These are phyloP conservation scores for Orobanche coerulescens DNA, from an alignment of 257 asterid genomes.

Conservation along the genomic window DNA sequence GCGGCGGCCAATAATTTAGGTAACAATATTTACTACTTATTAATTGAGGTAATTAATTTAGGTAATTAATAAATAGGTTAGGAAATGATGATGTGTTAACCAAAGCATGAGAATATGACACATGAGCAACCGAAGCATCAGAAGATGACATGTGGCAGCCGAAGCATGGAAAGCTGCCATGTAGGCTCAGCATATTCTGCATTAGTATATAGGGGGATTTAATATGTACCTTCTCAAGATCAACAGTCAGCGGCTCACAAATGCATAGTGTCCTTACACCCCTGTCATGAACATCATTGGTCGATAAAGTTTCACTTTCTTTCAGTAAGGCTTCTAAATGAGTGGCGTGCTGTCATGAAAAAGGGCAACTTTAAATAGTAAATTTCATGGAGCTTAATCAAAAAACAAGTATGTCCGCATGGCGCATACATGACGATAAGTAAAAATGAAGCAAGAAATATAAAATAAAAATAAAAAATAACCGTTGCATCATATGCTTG, in stretches of 20 bases:
- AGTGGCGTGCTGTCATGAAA: conserved; percentile 54
- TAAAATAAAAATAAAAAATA: neutral
- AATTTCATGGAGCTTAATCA: neutral
- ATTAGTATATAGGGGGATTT: too few relatives aligned
- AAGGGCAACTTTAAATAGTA: neutral
- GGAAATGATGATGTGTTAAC: too few relatives aligned
- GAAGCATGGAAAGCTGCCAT: too few relatives aligned
- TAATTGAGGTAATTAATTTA: too few relatives aligned
- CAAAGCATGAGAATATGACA: too few relatives aligned
- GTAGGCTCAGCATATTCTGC: too few relatives aligned
- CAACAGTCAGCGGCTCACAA: conserved; percentile 46
- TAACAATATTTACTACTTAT: too few relatives aligned
- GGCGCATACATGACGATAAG: neutral
- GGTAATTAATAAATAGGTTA: too few relatives aligned
- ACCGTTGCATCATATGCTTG: conserved; percentile 81
- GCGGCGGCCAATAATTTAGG: too few relatives aligned
- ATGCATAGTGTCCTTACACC: conserved; percentile 86
- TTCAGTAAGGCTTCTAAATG: conserved; percentile 73
- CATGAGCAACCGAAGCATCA: too few relatives aligned
- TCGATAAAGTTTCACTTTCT: conserved; percentile 57
- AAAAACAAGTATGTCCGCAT: conserved; percentile 16
- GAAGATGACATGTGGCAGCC: too few relatives aligned
- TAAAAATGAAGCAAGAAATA: neutral
- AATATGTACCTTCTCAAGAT: conserved; percentile 71
- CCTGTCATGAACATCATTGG: conserved; percentile 65